Conservation (phyloP, 345 rosid species). For the Cochlearia excelsa region DNA sequence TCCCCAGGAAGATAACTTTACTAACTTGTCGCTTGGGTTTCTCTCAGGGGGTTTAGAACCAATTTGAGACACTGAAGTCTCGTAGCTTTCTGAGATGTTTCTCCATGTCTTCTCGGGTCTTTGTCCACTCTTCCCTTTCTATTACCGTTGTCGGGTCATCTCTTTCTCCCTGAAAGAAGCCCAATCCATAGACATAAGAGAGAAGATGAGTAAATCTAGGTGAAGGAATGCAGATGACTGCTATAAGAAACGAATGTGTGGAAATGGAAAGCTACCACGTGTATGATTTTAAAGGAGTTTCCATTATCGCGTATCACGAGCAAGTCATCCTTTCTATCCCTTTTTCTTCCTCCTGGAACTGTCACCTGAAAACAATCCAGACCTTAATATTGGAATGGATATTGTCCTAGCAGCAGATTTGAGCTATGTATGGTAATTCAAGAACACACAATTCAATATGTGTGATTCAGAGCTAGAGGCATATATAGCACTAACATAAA, state of each 20-base stretch:
- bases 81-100: slow-evolving; percentile 83
- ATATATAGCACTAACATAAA: neutral
- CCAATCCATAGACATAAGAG: neutral
- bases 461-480: neutral
- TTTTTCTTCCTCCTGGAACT: slow-evolving; percentile 70
- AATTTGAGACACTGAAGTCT: slow-evolving; percentile 77
- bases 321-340: slow-evolving; percentile 80
- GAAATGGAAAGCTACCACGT: slow-evolving; percentile 43
- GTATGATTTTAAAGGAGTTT: slow-evolving; percentile 69
- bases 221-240: neutral
- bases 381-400: slow-evolving; percentile 13
- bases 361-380: slow-evolving; percentile 56
- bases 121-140: slow-evolving; percentile 84
- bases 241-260: neutral
- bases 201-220: neutral
- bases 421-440: neutral
- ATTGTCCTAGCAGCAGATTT: neutral
- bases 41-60: slow-evolving; percentile 46
- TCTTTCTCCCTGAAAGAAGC: slow-evolving; percentile 53
- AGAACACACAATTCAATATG: slow-evolving; percentile 10
- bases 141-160: slow-evolving; percentile 76
- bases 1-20: neutral
- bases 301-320: slow-evolving; percentile 84
- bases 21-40: neutral
- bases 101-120: slow-evolving; percentile 78